A percentile compares a stretch with the other conserved stretches of the same genome.
Evolutionary conservation across 2,329 filamentous ascomycete species (phyloP).

Genomic region (Arthrobotrys pseudoclavata): DNA sequence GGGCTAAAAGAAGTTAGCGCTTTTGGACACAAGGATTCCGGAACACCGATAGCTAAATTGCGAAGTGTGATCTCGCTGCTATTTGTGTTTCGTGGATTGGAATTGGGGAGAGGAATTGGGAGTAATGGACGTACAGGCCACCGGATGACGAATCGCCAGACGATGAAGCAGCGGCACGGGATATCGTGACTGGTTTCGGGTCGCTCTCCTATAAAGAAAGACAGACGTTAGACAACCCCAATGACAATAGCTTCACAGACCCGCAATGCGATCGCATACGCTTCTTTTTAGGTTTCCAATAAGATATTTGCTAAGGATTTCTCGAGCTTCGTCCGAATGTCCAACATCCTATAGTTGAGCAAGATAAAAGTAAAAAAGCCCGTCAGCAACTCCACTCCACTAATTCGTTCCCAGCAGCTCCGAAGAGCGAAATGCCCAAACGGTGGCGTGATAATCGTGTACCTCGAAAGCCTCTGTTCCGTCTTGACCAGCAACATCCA

Average conservation of each 20-base stretch:
- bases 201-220: constrained; percentile 34
- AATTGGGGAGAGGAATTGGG: neutral
- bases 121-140: constrained; percentile 41
- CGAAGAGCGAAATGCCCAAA: neutral
- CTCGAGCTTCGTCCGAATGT: constrained; percentile 97
- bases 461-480: constrained; percentile 93
- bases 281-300: constrained; percentile 83
- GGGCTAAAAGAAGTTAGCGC: constrained; percentile 40
- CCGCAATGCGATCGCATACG: constrained; percentile 70
- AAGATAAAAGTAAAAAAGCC: neutral
- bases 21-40: neutral
- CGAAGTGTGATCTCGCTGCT: neutral
- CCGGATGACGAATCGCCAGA: constrained; percentile 39
- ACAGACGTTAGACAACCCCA: neutral
- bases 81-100: neutral
- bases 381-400: constrained; percentile 24
- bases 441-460: constrained; percentile 47
- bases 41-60: neutral
- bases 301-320: constrained; percentile 84
- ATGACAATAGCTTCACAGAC: neutral
- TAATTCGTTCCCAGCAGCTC: neutral
- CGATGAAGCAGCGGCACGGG: constrained; percentile 7
- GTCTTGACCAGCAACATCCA: constrained; percentile 96
- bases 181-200: constrained; percentile 30
- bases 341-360: constrained; percentile 79